Evolutionary conservation across 805 yeast species (phyloP).

Genomic region (Debaryomyces maramus): DNA sequence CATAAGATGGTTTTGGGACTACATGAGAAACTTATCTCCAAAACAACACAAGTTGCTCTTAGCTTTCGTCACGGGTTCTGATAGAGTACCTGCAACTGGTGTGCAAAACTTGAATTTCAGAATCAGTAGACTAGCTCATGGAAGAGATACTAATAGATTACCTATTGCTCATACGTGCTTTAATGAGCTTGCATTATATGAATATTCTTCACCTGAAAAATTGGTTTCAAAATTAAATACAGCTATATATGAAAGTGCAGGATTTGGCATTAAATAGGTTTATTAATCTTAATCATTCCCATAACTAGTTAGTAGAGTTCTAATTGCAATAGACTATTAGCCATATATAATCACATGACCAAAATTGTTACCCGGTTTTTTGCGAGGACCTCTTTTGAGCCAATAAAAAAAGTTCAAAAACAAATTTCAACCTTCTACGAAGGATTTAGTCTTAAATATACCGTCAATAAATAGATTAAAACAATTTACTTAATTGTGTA

Average conservation of each 20-base stretch:
- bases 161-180: constrained; percentile 95
- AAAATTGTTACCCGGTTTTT: neutral
- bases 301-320: too few relatives aligned
- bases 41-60: constrained; percentile 61
- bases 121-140: constrained; percentile 49
- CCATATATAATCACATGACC: neutral
- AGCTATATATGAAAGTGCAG: constrained; percentile 80
- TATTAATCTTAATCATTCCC: too few relatives aligned
- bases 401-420: constrained; percentile 1
- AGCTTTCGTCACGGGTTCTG: constrained; percentile 85
- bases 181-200: constrained; percentile 79
- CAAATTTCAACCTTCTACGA: constrained; percentile 1
- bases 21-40: constrained; percentile 48
- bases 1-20: constrained; percentile 87
- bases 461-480: neutral
- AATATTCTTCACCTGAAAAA: constrained; percentile 57
- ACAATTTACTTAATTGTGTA: neutral
- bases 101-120: constrained; percentile 71
- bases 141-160: constrained; percentile 46
- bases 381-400: neutral
- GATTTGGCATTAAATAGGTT: constrained; percentile 71
- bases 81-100: constrained; percentile 91
- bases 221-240: constrained; percentile 56
- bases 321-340: neutral
- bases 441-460: neutral